These are phyloP conservation scores for Whalleya microplaca DNA, from an alignment of 2,329 filamentous ascomycete species.

Conservation along the genomic window DNA sequence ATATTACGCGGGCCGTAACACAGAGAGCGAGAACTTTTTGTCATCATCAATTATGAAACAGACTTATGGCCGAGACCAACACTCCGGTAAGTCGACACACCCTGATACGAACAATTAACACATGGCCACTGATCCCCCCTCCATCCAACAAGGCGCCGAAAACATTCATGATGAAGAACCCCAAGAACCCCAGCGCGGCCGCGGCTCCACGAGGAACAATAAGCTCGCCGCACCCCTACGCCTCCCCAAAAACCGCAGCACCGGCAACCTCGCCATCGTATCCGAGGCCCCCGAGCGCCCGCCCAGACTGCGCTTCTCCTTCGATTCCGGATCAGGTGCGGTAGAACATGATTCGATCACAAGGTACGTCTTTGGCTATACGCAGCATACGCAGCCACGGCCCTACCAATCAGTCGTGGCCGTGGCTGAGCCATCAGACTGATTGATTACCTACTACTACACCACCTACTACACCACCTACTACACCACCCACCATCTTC, in stretches of 20 bases:
- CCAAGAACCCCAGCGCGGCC: conserved; percentile 34
- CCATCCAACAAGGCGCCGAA: conserved; percentile 44
- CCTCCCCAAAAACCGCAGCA: conserved; percentile 68
- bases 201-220: conserved; percentile 43
- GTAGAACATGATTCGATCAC: conserved; percentile 71
- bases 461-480: conserved; percentile 15
- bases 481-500: conserved; percentile 10
- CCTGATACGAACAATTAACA: conserved; percentile 8
- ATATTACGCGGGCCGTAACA: conserved; percentile 26
- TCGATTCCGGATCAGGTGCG: conserved; percentile 68
- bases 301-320: conserved; percentile 71
- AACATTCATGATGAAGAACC: conserved; percentile 45
- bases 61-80: conserved; percentile 46
- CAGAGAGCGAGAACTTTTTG: conserved; percentile 11
- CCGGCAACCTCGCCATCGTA: conserved; percentile 60
- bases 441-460: conserved; percentile 6
- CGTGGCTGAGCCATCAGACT: not conserved
- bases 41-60: conserved; percentile 48
- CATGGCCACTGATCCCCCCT: conserved; percentile 32
- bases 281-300: conserved; percentile 42
- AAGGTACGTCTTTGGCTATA: conserved; percentile 61
- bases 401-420: not conserved
- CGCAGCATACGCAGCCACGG: too few relatives aligned
- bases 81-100: conserved; percentile 45
- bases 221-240: conserved; percentile 52